Evolutionary conservation across 352 stramenopile genomes (phyloP).

Genomic region (Globisporangium apiculatum): DNA sequence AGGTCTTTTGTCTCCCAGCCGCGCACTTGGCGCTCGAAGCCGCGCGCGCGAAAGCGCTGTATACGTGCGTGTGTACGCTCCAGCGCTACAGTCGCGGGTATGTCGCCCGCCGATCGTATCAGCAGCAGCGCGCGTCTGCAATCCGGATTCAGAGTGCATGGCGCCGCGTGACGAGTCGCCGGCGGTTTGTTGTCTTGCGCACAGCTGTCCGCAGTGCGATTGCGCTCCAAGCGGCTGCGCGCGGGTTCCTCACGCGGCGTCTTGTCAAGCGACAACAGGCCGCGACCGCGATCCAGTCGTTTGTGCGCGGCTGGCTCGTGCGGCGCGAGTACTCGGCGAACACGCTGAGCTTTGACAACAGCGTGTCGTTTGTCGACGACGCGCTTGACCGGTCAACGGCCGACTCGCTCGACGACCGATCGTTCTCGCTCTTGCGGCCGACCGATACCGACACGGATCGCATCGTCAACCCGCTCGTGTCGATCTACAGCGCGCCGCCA

Average conservation of each 20-base stretch:
- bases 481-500: slow-evolving; percentile 39
- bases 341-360: slow-evolving; percentile 70
- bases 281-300: slow-evolving; percentile 63
- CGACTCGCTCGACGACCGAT: slow-evolving; percentile 38
- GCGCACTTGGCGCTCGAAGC: slow-evolving; percentile 65
- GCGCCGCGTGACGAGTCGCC: slow-evolving; percentile 38
- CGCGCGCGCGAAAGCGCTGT: slow-evolving; percentile 49
- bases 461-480: slow-evolving; percentile 40
- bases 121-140: slow-evolving; percentile 34
- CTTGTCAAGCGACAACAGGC: slow-evolving; percentile 35
- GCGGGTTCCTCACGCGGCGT: slow-evolving; percentile 38
- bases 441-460: slow-evolving; percentile 19
- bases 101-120: slow-evolving; percentile 33
- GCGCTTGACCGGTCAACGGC: slow-evolving; percentile 27
- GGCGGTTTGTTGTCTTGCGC: slow-evolving; percentile 34
- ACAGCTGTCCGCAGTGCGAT: slow-evolving; percentile 33
- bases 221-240: slow-evolving; percentile 40
- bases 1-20: slow-evolving; percentile 70
- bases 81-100: slow-evolving; percentile 75
- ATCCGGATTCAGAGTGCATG: slow-evolving; percentile 52
- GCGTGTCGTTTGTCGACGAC: slow-evolving; percentile 71
- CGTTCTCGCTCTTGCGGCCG: slow-evolving; percentile 21
- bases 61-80: slow-evolving; percentile 64
- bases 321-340: slow-evolving; percentile 70
- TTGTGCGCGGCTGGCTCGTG: slow-evolving; percentile 76